Evolutionary conservation across 2,329 filamentous ascomycete genomes (phyloP).

Genomic region (Penicillium aurantiogriseum): DNA sequence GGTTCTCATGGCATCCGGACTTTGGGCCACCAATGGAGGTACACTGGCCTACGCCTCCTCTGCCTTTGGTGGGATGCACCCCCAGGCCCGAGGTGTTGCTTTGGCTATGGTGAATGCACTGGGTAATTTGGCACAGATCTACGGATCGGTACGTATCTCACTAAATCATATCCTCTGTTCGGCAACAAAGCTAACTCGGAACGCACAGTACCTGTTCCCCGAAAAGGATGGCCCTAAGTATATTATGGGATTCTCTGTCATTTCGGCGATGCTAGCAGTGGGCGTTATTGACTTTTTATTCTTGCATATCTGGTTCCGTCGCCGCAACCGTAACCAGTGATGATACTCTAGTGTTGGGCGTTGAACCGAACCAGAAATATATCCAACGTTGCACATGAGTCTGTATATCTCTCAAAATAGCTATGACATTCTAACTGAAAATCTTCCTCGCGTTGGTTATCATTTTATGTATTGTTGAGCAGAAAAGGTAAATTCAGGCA

Average conservation of each 20-base stretch:
- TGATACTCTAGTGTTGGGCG: neutral
- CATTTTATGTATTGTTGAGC: neutral
- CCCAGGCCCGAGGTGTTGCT: constrained; percentile 52
- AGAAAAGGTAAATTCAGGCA: neutral
- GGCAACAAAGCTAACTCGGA: neutral
- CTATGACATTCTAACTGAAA: neutral
- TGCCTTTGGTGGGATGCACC: constrained; percentile 51
- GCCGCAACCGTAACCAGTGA: neutral
- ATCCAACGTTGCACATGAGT: neutral
- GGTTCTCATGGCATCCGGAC: constrained; percentile 55
- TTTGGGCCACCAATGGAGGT: constrained; percentile 55
- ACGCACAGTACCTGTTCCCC: constrained; percentile 51
- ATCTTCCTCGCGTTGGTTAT: neutral
- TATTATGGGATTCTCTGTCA: constrained; percentile 45
- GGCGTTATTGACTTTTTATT: constrained; percentile 30
- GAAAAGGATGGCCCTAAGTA: constrained; percentile 50
- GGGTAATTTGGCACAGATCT: constrained; percentile 57
- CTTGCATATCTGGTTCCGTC: constrained; percentile 29
- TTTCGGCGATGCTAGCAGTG: constrained; percentile 34
- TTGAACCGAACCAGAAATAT: neutral
- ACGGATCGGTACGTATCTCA: constrained; percentile 39
- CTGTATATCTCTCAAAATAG: neutral
- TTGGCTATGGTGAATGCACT: constrained; percentile 55
- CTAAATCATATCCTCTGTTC: neutral
- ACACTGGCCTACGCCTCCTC: constrained; percentile 54